Evolutionary conservation across 2,329 filamentous ascomycete species (phyloP).

Genomic region (Penicillium expansum): DNA sequence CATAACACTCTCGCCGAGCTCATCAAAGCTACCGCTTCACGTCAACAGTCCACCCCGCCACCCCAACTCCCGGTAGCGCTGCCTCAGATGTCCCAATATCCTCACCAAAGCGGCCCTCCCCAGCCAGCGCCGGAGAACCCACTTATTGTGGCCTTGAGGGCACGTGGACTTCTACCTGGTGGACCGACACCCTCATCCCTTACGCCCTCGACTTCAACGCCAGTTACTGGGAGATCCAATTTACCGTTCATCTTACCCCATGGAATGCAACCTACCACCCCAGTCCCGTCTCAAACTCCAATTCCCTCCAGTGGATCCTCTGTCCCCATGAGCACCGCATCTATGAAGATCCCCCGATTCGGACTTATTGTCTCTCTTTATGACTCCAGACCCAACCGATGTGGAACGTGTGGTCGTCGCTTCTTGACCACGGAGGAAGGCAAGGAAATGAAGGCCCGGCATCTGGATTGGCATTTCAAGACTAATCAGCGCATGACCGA

Average conservation of each 20-base stretch:
- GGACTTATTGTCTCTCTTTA: constrained; percentile 73
- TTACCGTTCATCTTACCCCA: constrained; percentile 43
- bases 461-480: constrained; percentile 98
- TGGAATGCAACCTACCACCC: constrained; percentile 37
- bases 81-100: constrained; percentile 58
- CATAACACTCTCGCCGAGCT: constrained; percentile 45
- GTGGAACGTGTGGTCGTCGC: constrained; percentile 84
- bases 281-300: constrained; percentile 33
- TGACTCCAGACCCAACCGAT: constrained; percentile 79
- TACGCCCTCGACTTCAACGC: constrained; percentile 37
- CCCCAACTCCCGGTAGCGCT: constrained; percentile 47
- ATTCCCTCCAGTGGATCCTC: constrained; percentile 29
- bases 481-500: constrained; percentile 88
- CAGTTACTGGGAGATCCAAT: constrained; percentile 38
- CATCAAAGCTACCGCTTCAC: constrained; percentile 44
- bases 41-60: constrained; percentile 41
- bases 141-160: constrained; percentile 65
- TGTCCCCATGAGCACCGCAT: constrained; percentile 60
- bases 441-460: constrained; percentile 78
- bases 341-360: constrained; percentile 73
- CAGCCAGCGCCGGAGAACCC: constrained; percentile 55
- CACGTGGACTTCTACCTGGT: constrained; percentile 63
- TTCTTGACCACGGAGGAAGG: constrained; percentile 77
- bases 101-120: constrained; percentile 57
- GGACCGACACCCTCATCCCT: constrained; percentile 41